Evolutionary conservation across 2,329 filamentous ascomycete species (phyloP).

Genomic region (Fusarium tupiense): DNA sequence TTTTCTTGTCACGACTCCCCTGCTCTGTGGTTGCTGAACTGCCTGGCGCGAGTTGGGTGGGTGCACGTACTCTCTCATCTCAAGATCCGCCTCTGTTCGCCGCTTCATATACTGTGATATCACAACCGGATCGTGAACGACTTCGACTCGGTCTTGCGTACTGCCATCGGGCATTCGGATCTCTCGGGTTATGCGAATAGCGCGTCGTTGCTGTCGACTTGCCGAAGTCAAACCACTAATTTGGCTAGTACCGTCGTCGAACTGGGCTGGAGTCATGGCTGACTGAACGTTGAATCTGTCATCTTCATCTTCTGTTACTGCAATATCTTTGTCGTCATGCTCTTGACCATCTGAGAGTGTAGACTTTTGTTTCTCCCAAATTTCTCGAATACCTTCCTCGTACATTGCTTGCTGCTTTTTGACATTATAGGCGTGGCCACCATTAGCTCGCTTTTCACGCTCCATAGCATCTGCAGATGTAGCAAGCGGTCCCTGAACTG

Average conservation of each 20-base stretch:
- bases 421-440: conserved; percentile 97
- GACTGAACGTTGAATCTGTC: conserved; percentile 77
- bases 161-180: conserved; percentile 57
- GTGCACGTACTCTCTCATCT: conserved; percentile 74
- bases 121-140: conserved; percentile 83
- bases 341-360: conserved; percentile 79
- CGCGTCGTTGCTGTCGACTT: conserved; percentile 74
- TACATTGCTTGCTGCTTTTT: conserved; percentile 93
- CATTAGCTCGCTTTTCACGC: conserved; percentile 86
- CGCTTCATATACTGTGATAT: conserved; percentile 89
- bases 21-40: conserved; percentile 1
- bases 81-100: conserved; percentile 75
- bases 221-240: conserved; percentile 74
- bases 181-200: conserved; percentile 77
- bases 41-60: conserved; percentile 18
- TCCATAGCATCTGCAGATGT: conserved; percentile 85
- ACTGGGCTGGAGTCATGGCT: conserved; percentile 72
- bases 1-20: conserved; percentile 7
- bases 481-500: conserved; percentile 73
- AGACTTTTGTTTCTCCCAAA: conserved; percentile 88
- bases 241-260: conserved; percentile 84
- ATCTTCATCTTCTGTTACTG: conserved; percentile 68
- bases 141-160: conserved; percentile 70
- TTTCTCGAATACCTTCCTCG: conserved; percentile 87
- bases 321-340: conserved; percentile 70